Evolutionary conservation across 73 alveolate genomes (phyloP), one percentile per base, ranked within the genome.

Genomic region (Durusdinium trenchii): DNA sequence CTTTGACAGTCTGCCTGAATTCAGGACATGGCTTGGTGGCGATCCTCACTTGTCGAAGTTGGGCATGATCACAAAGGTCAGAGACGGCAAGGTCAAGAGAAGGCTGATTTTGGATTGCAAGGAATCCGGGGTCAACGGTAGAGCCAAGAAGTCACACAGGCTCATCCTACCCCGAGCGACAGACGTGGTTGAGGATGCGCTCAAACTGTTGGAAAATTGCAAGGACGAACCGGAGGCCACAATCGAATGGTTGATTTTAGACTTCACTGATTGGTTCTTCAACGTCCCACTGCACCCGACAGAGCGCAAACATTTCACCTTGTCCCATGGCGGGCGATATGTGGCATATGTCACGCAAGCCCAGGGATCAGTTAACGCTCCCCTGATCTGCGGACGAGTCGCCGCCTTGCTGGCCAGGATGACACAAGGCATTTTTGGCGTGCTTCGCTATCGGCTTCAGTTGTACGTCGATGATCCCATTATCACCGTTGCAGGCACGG

Each of bases 221-320:
- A 45, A 42, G 40, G n/a, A 9, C 48, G 85, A 67, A 20, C n/a
- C n/a, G n/a, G n/a, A n/a, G n/a, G 67, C 60, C 23, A 47, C 26
- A 14, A 36, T 62, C 23, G 95, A 87, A n/a, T 69, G 85, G 78
- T 48, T 61, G 35, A 48, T 87, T 3, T 38, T 69, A 5, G 97
- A 90, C 45, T 90, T 45, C 54, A 61, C 32, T 28, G 95, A 87
- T 23, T 87, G 95, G 95, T 87, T 87, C 32, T 87, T 45, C 95
- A 43, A 62, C 30, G 85, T 87, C 1, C 95, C 95, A 7, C 57
- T 87, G 30, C 86, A 61, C 30, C 95, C 79, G 3, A 7, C 14
- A 10, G 96, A 89, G 78, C 18, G 96, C 14, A 47, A 46, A 23
- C 52, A 60, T 36, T 86, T 86, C 83, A 60, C 95, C 46, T 7